These are phyloP conservation scores for Alternaria triticimaculans DNA, from an alignment of 2,329 filamentous ascomycete genomes.

Conservation along the genomic window DNA sequence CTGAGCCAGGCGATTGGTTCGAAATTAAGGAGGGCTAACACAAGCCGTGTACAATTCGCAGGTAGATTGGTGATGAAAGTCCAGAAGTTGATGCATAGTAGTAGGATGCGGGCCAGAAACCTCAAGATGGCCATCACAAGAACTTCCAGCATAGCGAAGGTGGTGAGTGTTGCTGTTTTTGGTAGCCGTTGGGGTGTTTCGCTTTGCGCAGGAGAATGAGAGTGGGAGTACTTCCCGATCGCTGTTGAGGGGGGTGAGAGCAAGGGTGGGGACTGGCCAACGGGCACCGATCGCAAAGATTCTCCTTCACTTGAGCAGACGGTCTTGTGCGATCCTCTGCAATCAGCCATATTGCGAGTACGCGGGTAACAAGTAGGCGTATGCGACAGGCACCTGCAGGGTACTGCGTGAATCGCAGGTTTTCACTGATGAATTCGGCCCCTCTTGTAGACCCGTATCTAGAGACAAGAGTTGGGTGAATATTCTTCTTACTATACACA, in stretches of 20 bases:
- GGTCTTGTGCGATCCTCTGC: neutral
- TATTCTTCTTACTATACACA: neutral
- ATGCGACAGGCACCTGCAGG: neutral
- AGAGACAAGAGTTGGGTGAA: too few relatives aligned
- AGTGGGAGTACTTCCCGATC: neutral
- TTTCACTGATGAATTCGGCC: neutral
- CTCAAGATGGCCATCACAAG: neutral
- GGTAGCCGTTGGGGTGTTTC: neutral
- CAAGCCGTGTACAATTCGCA: neutral
- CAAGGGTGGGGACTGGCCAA: neutral
- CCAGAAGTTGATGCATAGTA: neutral
- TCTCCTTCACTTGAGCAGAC: neutral
- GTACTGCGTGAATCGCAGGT: neutral
- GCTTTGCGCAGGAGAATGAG: neutral
- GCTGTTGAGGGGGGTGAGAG: neutral
- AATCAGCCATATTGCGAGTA: neutral
- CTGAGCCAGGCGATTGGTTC: neutral
- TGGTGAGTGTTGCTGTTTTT: neutral
- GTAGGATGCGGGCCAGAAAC: neutral
- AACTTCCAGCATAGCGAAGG: neutral
- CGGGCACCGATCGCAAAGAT: too few relatives aligned
- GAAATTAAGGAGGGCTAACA: neutral
- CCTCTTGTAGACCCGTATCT: too few relatives aligned
- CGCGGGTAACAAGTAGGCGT: neutral
- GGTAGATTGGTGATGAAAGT: neutral